A percentile compares a stretch with the other conserved stretches of the same genome.
These are phyloP conservation scores for Cicer pinnatifidum DNA, from an alignment of 306 rosid genomes.

Conservation along the genomic window DNA sequence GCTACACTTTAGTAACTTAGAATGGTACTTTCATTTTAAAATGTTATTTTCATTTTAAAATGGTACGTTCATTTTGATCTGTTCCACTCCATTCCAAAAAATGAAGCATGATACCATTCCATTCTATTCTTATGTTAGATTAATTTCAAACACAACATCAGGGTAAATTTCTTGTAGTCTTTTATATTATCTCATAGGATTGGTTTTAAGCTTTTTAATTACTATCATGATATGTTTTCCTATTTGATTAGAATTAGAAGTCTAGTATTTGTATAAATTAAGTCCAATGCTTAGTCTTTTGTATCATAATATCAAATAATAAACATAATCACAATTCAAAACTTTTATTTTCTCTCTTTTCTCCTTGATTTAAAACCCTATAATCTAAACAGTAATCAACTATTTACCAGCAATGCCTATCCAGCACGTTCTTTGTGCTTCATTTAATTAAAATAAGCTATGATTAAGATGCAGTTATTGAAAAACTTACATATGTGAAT, in stretches of 20 bases:
- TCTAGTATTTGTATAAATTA: not conserved
- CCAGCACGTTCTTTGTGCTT: not conserved
- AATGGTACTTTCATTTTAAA: not conserved
- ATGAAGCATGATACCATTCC: constrained; percentile 9
- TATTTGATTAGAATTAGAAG: constrained; percentile 19
- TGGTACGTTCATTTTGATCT: constrained; percentile 24
- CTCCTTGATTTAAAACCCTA: not conserved
- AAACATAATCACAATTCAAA: not conserved
- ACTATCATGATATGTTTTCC: constrained; percentile 3
- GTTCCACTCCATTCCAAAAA: constrained; percentile 1
- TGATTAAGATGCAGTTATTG: not conserved
- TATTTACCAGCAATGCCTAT: constrained; percentile 1
- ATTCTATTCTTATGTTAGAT: not conserved
- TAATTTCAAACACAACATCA: not conserved
- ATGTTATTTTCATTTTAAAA: no score
- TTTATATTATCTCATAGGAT: not conserved
- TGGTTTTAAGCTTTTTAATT: not conserved
- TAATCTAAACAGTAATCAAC: constrained; percentile 6
- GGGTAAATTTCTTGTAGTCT: not conserved
- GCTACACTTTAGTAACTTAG: constrained; percentile 22
- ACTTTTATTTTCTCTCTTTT: constrained; percentile 1
- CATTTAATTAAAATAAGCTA: constrained; percentile 12
- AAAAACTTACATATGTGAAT: not conserved
- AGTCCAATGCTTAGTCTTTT: constrained; percentile 2
- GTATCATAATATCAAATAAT: not conserved